Percentiles rank a stretch among this genome's conserved stretches.
Evolutionary conservation across 331 rosid genomes (phyloP).

Genomic region (Dryas integrifolia): DNA sequence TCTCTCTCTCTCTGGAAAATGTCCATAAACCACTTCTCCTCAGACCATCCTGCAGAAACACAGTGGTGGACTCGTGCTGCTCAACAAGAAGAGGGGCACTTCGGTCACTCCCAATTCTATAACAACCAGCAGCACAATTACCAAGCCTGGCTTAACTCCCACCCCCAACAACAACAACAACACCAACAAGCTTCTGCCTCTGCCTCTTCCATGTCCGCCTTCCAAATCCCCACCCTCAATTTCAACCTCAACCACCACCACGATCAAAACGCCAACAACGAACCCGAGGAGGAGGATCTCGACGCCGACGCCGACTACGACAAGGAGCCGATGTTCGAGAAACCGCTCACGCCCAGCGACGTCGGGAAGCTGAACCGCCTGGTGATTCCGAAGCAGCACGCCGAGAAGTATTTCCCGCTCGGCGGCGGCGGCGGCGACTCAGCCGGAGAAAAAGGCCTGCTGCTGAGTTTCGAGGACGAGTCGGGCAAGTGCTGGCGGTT

Average conservation of each 20-base stretch:
- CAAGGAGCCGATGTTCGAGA: constrained; percentile 82
- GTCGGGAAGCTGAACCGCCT: constrained; percentile 93
- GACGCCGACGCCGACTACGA: constrained; percentile 7
- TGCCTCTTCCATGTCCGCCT: not conserved
- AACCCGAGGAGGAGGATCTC: constrained; percentile 33
- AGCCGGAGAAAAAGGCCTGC: constrained; percentile 36
- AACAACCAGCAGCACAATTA: constrained; percentile 20
- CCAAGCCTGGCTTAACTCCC: constrained; percentile 23
- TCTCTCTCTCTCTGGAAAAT: constrained; percentile 24
- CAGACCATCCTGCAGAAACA: constrained; percentile 42
- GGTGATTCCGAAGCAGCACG: constrained; percentile 87
- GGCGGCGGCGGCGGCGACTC: constrained; percentile 36
- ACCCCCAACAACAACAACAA: constrained; percentile 10
- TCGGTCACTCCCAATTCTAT: not conserved
- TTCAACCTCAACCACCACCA: constrained; percentile 42
- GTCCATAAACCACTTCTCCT: constrained; percentile 53
- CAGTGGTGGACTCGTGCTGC: constrained; percentile 35
- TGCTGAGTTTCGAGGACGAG: constrained; percentile 88
- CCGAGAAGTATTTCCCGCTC: constrained; percentile 77
- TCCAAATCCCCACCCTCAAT: constrained; percentile 6
- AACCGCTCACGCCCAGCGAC: constrained; percentile 86
- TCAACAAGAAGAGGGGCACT: no score
- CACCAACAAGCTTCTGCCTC: no score
- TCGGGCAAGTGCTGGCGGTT: constrained; percentile 77
- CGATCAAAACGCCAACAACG: not conserved